Evolutionary conservation across 2,329 filamentous ascomycete species (phyloP), one percentile per base, ranked within the genome.

Genomic region (Cladobotryum protrusum): DNA sequence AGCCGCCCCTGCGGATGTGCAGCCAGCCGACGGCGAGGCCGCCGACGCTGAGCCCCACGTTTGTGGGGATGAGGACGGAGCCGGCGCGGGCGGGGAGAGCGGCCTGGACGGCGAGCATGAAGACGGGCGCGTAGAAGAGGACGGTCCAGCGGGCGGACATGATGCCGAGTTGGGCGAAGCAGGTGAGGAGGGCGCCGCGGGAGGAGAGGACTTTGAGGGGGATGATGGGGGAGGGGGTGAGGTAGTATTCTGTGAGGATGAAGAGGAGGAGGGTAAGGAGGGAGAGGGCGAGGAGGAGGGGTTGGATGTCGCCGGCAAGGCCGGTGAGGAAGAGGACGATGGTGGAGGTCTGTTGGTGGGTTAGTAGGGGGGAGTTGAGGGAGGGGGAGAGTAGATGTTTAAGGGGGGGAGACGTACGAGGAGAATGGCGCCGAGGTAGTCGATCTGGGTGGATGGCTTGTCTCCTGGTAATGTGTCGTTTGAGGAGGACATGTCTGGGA

Each of bases 121-220:
- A 91, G 40, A 89, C 81, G 0, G 89, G 89, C 0, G 85, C 79
- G 67, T 89, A 95, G 71, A 90, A 93, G 7, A 95, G 73, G 2
- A 95, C 76, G 6, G 77, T 77, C 89, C 88, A 95, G 50, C 89
- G 83, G 2, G 86, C 78, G 62, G 87, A 83, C 87, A 95, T 92
- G 63, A 89, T 78, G 17, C 85, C 83, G 0, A 91, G 75, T 45
- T 89, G 87, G 1, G 84, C 78, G 18, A 91, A 61, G 61, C 88
- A 92, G 1, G 86, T 86, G 18, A 92, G 68, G 3, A 92, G 71
- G 1, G 87, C 81, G 29, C 83, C 85, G 24, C 85, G 79, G 11
- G 84, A 88, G 46, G 75, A 78, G 24, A 95, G 76, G 2, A 93
- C 75, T 1, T 76, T 67, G 44, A 91, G 70, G 1, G 89, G 88